Percentiles rank a stretch among this genome's conserved stretches.
Conservation (phyloP, 2,329 filamentous ascomycete species). For the Didymella pinodella region DNA sequence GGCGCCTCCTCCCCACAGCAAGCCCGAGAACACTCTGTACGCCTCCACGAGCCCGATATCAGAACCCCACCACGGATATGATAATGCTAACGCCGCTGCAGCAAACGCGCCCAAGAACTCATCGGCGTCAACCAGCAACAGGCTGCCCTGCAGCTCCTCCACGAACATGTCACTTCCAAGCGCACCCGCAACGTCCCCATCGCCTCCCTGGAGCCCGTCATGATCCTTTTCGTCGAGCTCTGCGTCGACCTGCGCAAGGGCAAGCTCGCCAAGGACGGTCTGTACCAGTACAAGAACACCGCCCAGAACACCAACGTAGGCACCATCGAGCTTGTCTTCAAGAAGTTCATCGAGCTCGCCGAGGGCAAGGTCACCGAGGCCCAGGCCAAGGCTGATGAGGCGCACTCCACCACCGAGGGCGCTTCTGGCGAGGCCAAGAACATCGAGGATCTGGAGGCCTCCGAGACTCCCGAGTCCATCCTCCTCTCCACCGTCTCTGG, state of each 20-base stretch:
- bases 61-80: constrained; percentile 8
- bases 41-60: constrained; percentile 7
- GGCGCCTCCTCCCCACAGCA: constrained; percentile 96
- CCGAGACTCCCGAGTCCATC: constrained; percentile 97
- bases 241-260: constrained; percentile 98
- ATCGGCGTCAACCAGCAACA: constrained; percentile 95
- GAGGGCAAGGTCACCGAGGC: constrained; percentile 96
- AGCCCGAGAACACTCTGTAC: constrained; percentile 94
- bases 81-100: constrained; percentile 34
- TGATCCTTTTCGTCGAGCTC: constrained; percentile 96
- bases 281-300: constrained; percentile 99
- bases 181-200: constrained; percentile 97
- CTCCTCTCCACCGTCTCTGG: constrained; percentile 96
- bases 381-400: constrained; percentile 93
- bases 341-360: constrained; percentile 97
- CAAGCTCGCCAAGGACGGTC: constrained; percentile 96
- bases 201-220: constrained; percentile 94
- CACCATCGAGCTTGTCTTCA: constrained; percentile 92
- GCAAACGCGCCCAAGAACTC: constrained; percentile 89
- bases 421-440: constrained; percentile 75
- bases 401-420: constrained; percentile 81
- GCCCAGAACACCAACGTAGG: constrained; percentile 98
- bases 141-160: constrained; percentile 90
- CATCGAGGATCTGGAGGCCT: constrained; percentile 94
- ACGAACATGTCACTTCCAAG: constrained; percentile 99